These are phyloP conservation scores for Claviceps sp. DNA, from an alignment of 2,329 filamentous ascomycete species.

Conservation along the genomic window DNA sequence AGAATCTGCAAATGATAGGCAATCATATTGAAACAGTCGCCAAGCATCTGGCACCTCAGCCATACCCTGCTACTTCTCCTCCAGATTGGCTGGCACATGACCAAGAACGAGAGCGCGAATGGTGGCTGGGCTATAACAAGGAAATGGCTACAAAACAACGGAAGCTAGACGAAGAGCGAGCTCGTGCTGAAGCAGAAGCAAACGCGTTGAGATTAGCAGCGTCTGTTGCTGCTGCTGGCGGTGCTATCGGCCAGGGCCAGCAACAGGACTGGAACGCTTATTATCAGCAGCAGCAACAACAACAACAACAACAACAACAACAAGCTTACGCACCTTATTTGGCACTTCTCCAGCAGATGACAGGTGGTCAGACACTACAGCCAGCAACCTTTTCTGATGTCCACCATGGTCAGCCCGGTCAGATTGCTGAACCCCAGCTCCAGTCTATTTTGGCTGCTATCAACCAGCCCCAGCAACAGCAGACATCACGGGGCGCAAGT, in stretches of 20 bases:
- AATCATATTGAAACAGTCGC: slow-evolving; percentile 29
- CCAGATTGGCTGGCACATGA: slow-evolving; percentile 38
- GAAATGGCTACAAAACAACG: slow-evolving; percentile 25
- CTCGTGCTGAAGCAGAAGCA: slow-evolving; percentile 20
- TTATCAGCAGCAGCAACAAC: slow-evolving; percentile 15
- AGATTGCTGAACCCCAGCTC: slow-evolving; percentile 24
- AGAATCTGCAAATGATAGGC: slow-evolving; percentile 27
- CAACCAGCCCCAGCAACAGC: slow-evolving; percentile 17
- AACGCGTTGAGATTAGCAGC: slow-evolving; percentile 15
- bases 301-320: slow-evolving; percentile 14
- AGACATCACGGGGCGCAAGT: slow-evolving; percentile 8
- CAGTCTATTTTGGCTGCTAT: slow-evolving; percentile 32
- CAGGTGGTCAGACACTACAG: slow-evolving; percentile 19
- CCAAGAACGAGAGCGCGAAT: slow-evolving; percentile 33
- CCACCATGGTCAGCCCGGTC: slow-evolving; percentile 11
- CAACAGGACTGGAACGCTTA: slow-evolving; percentile 17
- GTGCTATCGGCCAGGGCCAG: slow-evolving; percentile 7
- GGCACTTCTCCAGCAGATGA: slow-evolving; percentile 28
- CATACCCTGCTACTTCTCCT: slow-evolving; percentile 36
- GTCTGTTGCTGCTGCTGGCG: slow-evolving; percentile 3
- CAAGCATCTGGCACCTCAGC: slow-evolving; percentile 28
- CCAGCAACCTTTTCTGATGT: slow-evolving; percentile 6
- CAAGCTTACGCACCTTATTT: slow-evolving; percentile 27
- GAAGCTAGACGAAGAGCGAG: slow-evolving; percentile 23
- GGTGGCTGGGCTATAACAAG: slow-evolving; percentile 36